Percentiles rank a stretch among this genome's conserved stretches.
phyloP scores from a whole-genome alignment of 306 rosid genomes.

The Vigna unguiculata region DNA sequence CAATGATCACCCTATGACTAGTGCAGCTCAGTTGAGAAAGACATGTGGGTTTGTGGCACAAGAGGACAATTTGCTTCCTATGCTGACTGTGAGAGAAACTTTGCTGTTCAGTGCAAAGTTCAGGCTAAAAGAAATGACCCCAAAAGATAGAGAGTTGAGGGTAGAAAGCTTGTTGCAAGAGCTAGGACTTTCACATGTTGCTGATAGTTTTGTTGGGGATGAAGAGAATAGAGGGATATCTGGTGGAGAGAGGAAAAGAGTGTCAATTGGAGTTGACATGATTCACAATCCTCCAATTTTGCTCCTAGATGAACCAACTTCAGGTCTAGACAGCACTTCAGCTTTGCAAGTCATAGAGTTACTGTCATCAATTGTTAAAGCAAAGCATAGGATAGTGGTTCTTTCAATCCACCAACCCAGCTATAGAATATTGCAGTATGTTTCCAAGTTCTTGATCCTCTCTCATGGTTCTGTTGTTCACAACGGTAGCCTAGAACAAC shows the following conservation, averaged over 20 bases:
- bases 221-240: slow-evolving; percentile 88
- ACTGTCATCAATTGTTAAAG: slow-evolving; percentile 66
- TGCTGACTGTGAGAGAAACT: slow-evolving; percentile 86
- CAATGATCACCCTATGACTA: slow-evolving; percentile 59
- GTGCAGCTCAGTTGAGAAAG: slow-evolving; percentile 70
- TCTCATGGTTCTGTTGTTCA: slow-evolving; percentile 76
- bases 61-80: slow-evolving; percentile 85
- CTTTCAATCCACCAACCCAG: slow-evolving; percentile 93
- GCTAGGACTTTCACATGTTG: slow-evolving; percentile 79
- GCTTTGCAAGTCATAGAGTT: slow-evolving; percentile 76
- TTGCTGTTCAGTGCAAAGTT: slow-evolving; percentile 78
- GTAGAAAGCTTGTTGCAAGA: slow-evolving; percentile 78
- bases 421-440: slow-evolving; percentile 75
- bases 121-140: slow-evolving; percentile 62
- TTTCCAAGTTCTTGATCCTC: slow-evolving; percentile 77
- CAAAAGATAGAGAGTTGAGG: slow-evolving; percentile 60
- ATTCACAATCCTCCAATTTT: slow-evolving; percentile 81
- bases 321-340: slow-evolving; percentile 75
- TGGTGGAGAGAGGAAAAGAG: slow-evolving; percentile 90
- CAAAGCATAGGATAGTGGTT: slow-evolving; percentile 69
- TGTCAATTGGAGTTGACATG: slow-evolving; percentile 88
- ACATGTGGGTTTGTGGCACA: slow-evolving; percentile 86
- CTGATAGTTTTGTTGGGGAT: slow-evolving; percentile 77
- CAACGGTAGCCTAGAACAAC: slow-evolving; percentile 71
- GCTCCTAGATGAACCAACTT: slow-evolving; percentile 87